Percentiles rank a stretch among this genome's conserved stretches.
phyloP scores from a whole-genome alignment of 2,329 filamentous ascomycete genomes.

The Penicillium sp. region DNA sequence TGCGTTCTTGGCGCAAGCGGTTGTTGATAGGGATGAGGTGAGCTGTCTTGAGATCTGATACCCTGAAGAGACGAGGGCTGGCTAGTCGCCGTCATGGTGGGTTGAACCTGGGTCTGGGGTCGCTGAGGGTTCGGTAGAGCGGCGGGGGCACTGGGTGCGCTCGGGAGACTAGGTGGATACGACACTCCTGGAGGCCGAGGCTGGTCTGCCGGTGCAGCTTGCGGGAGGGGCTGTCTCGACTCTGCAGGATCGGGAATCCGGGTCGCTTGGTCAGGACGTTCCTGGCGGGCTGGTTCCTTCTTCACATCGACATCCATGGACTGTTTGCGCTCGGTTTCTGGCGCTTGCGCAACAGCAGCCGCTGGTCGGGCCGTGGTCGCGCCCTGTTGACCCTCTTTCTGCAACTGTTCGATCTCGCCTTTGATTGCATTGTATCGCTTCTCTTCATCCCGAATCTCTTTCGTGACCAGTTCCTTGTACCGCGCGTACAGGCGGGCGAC shows the following conservation, averaged over 20 bases:
- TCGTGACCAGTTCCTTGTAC: constrained; percentile 65
- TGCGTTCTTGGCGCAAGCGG: constrained; percentile 15
- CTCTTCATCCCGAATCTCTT: constrained; percentile 69
- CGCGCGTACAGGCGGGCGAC: constrained; percentile 67
- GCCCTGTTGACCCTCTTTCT: constrained; percentile 54
- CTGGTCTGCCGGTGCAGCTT: constrained; percentile 2
- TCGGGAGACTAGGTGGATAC: background rate
- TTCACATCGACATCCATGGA: constrained; percentile 28
- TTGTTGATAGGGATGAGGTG: constrained; percentile 19
- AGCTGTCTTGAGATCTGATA: constrained; percentile 15
- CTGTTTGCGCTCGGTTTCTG: constrained; percentile 16
- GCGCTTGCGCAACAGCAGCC: background rate
- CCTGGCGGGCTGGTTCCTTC: constrained; percentile 12
- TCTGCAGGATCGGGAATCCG: constrained; percentile 5
- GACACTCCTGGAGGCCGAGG: constrained; percentile 2
- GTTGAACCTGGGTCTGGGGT: constrained; percentile 10
- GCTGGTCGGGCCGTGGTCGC: constrained; percentile 2
- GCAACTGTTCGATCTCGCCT: constrained; percentile 62
- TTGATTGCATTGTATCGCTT: constrained; percentile 57
- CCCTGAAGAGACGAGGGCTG: constrained; percentile 13
- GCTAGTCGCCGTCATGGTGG: constrained; percentile 8
- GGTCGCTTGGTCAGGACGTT: constrained; percentile 2
- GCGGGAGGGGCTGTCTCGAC: constrained; percentile 6
- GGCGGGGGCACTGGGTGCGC: background rate
- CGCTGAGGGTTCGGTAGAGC: background rate